Conservation (phyloP, 2,329 filamentous ascomycete genomes). For the Colletotrichum gigasporum region DNA sequence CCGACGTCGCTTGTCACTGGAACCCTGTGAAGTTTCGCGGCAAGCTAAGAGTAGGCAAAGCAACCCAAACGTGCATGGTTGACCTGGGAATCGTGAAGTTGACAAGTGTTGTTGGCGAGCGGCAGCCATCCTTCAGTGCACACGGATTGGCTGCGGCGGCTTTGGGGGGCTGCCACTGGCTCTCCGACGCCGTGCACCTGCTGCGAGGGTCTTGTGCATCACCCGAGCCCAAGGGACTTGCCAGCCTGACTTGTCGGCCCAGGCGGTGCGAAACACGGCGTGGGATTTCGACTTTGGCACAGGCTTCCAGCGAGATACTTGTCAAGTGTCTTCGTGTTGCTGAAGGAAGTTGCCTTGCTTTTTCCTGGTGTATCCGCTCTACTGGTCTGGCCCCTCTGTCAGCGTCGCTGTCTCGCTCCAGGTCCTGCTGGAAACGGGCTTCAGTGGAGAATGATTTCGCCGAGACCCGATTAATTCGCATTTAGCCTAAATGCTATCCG, state of each 20-base stretch:
- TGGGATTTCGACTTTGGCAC: neutral
- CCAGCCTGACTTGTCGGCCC: neutral
- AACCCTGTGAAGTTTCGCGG: slow-evolving; percentile 5
- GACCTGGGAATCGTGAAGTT: neutral
- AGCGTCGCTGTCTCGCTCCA: neutral
- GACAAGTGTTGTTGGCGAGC: neutral
- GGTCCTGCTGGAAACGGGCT: neutral
- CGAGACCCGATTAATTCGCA: slow-evolving; percentile 18
- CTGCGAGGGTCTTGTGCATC: slow-evolving; percentile 3
- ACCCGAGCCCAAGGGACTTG: neutral
- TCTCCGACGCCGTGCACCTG: neutral
- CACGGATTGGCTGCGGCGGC: slow-evolving; percentile 4
- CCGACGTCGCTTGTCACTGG: neutral
- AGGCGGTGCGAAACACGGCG: neutral
- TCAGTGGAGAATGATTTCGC: slow-evolving; percentile 15
- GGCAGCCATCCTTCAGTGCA: neutral
- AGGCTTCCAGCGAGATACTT: neutral
- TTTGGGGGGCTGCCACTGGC: slow-evolving; percentile 26
- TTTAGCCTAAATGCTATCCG: slow-evolving; percentile 30
- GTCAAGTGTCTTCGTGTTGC: neutral
- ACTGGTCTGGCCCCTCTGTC: slow-evolving; percentile 1
- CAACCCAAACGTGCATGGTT: slow-evolving; percentile 3
- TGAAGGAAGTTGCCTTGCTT: neutral
- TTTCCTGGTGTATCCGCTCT: neutral
- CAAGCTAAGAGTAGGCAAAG: neutral